phyloP scores from a whole-genome alignment of 2,329 filamentous ascomycete species.

The Pseudodiploospora longispora region DNA sequence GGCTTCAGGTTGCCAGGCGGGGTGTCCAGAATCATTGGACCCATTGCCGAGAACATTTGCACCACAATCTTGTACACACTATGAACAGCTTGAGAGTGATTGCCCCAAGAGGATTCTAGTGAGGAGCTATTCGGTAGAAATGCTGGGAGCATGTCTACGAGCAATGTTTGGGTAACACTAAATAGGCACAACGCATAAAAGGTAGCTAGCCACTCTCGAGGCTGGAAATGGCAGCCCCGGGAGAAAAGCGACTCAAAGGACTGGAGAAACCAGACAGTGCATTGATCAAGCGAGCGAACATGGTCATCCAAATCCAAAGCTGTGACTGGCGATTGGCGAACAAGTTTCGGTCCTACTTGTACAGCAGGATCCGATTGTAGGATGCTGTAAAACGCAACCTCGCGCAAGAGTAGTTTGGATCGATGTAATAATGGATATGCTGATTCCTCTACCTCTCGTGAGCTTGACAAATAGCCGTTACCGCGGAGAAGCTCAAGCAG shows the following conservation, averaged over 20 bases:
- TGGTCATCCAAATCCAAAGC: constrained; percentile 41
- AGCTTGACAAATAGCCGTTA: constrained; percentile 40
- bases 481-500: constrained; percentile 45
- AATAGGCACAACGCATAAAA: constrained; percentile 53
- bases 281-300: constrained; percentile 40
- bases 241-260: constrained; percentile 41
- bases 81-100: constrained; percentile 30
- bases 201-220: constrained; percentile 41
- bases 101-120: constrained; percentile 7
- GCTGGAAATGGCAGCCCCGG: constrained; percentile 28
- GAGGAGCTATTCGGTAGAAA: not conserved
- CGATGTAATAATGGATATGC: constrained; percentile 43
- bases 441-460: constrained; percentile 40
- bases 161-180: constrained; percentile 44
- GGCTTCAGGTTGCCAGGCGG: constrained; percentile 32
- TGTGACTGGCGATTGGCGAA: constrained; percentile 21
- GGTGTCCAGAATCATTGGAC: constrained; percentile 37
- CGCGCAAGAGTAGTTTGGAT: constrained; percentile 47
- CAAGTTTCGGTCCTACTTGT: constrained; percentile 20
- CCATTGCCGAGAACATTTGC: constrained; percentile 36
- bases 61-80: constrained; percentile 45
- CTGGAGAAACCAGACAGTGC: constrained; percentile 43
- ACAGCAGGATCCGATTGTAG: constrained; percentile 40
- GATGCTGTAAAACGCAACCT: constrained; percentile 46
- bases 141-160: constrained; percentile 33